phyloP scores from a whole-genome alignment of 805 yeast genomes.

The Huiozyma naganishii region DNA sequence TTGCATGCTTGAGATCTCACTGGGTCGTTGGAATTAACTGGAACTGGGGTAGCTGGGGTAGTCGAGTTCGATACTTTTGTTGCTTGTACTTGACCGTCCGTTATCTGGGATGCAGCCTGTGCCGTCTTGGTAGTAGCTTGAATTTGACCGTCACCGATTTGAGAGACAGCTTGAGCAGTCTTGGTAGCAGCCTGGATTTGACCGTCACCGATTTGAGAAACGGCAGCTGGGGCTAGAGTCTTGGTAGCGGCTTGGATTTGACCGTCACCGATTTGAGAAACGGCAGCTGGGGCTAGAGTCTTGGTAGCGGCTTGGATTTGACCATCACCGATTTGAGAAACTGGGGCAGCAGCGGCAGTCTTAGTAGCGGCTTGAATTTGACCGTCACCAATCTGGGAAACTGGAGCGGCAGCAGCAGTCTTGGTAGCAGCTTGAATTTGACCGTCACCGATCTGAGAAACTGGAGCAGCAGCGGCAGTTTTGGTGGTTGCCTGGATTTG shows the following conservation, averaged over 20 bases:
- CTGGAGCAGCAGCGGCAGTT: slow-evolving; percentile 24
- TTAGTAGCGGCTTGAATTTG: slow-evolving; percentile 38
- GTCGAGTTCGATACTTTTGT: slow-evolving; percentile 23
- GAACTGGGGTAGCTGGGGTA: slow-evolving; percentile 10
- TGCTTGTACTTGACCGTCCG: slow-evolving; percentile 16
- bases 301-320: slow-evolving; percentile 29
- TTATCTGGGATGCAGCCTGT: slow-evolving; percentile 18
- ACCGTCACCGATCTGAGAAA: slow-evolving; percentile 28
- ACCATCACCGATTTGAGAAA: slow-evolving; percentile 23
- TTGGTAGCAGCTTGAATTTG: slow-evolving; percentile 42
- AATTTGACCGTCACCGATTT: slow-evolving; percentile 35
- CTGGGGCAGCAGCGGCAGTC: slow-evolving; percentile 32
- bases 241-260: slow-evolving; percentile 29
- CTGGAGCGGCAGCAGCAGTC: slow-evolving; percentile 21
- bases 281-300: slow-evolving; percentile 25
- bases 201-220: slow-evolving; percentile 30
- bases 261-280: slow-evolving; percentile 30
- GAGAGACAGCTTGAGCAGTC: slow-evolving; percentile 24
- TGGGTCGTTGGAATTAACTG: slow-evolving; percentile 14
- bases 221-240: slow-evolving; percentile 25
- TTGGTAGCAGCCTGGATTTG: slow-evolving; percentile 40
- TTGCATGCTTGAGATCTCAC: slow-evolving; percentile 29
- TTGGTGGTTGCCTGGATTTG: slow-evolving; percentile 26
- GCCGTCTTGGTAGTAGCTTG: slow-evolving; percentile 31
- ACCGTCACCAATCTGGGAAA: slow-evolving; percentile 42